These are phyloP conservation scores for Aspergillus latus DNA, from an alignment of 2,329 filamentous ascomycete species.

Conservation along the genomic window DNA sequence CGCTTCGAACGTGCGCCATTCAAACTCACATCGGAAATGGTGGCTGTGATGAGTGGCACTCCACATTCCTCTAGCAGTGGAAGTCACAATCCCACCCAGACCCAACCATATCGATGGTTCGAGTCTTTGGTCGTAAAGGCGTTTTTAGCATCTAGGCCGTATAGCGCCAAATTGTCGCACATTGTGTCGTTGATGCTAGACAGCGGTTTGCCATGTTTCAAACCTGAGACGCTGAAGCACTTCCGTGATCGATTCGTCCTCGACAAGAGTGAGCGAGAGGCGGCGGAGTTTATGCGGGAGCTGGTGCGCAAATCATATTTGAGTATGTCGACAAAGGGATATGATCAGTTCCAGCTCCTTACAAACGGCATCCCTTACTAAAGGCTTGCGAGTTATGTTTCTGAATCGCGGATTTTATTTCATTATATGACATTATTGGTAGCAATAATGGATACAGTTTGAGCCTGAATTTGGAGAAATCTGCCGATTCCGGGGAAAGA, in stretches of 20 bases:
- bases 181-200: slow-evolving; percentile 95
- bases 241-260: slow-evolving; percentile 91
- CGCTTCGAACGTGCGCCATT: slow-evolving; percentile 98
- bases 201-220: slow-evolving; percentile 94
- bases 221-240: slow-evolving; percentile 88
- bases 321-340: slow-evolving; percentile 88
- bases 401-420: neutral
- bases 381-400: neutral
- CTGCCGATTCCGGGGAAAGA: neutral
- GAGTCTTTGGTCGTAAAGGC: slow-evolving; percentile 95
- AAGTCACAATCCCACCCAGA: slow-evolving; percentile 56
- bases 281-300: slow-evolving; percentile 88
- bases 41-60: slow-evolving; percentile 95
- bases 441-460: neutral
- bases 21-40: slow-evolving; percentile 96
- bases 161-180: slow-evolving; percentile 84
- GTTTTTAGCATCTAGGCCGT: slow-evolving; percentile 82
- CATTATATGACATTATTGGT: too few species aligned
- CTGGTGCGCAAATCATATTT: slow-evolving; percentile 86
- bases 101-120: slow-evolving; percentile 91
- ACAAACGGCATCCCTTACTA: slow-evolving; percentile 97
- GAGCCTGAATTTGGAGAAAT: neutral
- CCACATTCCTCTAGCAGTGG: slow-evolving; percentile 29
- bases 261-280: slow-evolving; percentile 87
- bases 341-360: slow-evolving; percentile 96